Percentiles rank a stretch among this genome's conserved stretches.
Evolutionary conservation across 768 basidiomycete genomes (phyloP).

Genomic region (Amanita rimosa): DNA sequence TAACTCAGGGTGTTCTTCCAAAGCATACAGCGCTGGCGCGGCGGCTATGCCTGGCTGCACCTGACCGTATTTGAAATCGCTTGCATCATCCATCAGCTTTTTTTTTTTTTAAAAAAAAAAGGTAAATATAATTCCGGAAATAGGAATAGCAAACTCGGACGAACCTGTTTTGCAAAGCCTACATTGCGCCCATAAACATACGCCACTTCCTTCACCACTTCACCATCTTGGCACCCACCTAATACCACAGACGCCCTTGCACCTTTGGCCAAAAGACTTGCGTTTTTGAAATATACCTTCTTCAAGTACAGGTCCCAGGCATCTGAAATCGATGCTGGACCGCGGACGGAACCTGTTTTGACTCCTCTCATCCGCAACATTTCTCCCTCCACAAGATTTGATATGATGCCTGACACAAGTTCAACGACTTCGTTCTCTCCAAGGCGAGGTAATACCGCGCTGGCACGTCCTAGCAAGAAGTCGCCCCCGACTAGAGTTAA

Average conservation of each 20-base stretch:
- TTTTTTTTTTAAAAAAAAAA: not conserved
- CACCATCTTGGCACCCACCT: constrained; percentile 69
- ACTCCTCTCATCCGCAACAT: constrained; percentile 66
- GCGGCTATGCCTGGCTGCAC: constrained; percentile 40
- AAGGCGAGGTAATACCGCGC: constrained; percentile 75
- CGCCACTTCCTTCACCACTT: constrained; percentile 79
- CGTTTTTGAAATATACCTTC: constrained; percentile 70
- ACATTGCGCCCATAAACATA: constrained; percentile 87
- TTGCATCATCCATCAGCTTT: constrained; percentile 81
- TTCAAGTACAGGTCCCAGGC: constrained; percentile 78
- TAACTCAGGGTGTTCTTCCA: constrained; percentile 72
- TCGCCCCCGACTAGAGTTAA: constrained; percentile 90
- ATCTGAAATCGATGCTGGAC: constrained; percentile 24
- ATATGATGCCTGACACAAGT: constrained; percentile 81
- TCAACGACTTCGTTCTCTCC: constrained; percentile 89
- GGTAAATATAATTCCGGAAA: constrained; percentile 4
- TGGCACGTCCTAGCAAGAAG: constrained; percentile 88
- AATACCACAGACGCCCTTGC: constrained; percentile 79
- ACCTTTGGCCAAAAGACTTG: constrained; percentile 83
- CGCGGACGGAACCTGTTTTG: constrained; percentile 24
- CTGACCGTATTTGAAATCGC: constrained; percentile 50
- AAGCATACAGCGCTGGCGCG: constrained; percentile 78
- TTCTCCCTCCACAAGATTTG: constrained; percentile 96
- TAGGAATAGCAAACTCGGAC: constrained; percentile 4
- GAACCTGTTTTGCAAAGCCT: constrained; percentile 62